Evolutionary conservation across 768 basidiomycete genomes (phyloP).

Genomic region (Podaxis mareebaensis): DNA sequence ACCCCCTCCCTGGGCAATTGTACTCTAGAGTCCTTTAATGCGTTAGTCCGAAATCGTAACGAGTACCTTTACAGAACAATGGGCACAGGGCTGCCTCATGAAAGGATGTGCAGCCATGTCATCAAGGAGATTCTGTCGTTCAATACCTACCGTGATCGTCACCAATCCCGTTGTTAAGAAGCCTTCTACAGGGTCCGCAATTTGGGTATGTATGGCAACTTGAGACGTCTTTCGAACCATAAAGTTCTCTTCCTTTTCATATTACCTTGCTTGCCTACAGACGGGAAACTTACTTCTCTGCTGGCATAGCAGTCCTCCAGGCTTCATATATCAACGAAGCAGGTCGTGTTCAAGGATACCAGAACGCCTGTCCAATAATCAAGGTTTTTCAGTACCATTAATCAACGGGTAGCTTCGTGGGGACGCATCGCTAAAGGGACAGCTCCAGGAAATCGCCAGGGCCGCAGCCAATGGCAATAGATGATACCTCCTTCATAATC

Average conservation of each 20-base stretch:
- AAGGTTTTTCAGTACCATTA: not conserved
- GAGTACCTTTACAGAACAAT: not conserved
- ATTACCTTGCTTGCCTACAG: not conserved
- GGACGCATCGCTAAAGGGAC: not conserved
- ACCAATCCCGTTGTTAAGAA: not conserved
- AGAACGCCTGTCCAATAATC: conserved; percentile 13
- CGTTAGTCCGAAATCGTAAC: not conserved
- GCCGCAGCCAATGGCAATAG: not conserved
- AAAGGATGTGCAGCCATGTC: not conserved
- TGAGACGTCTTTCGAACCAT: not conserved
- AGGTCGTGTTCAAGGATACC: conserved; percentile 1
- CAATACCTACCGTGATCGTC: not conserved
- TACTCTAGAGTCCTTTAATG: not conserved
- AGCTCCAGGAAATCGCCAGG: not conserved
- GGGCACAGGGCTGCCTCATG: not conserved
- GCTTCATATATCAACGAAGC: conserved; percentile 4
- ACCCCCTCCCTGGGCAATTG: too few relatives aligned
- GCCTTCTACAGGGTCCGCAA: not conserved
- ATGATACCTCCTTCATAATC: not conserved
- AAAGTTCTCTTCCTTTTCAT: not conserved
- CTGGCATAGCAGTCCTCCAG: not conserved
- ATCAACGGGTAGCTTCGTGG: conserved; percentile 1
- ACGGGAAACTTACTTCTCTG: not conserved
- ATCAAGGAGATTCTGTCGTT: not conserved
- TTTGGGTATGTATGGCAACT: not conserved